phyloP scores from a whole-genome alignment of 768 basidiomycete genomes.

The Cystobasidium ongulense region DNA sequence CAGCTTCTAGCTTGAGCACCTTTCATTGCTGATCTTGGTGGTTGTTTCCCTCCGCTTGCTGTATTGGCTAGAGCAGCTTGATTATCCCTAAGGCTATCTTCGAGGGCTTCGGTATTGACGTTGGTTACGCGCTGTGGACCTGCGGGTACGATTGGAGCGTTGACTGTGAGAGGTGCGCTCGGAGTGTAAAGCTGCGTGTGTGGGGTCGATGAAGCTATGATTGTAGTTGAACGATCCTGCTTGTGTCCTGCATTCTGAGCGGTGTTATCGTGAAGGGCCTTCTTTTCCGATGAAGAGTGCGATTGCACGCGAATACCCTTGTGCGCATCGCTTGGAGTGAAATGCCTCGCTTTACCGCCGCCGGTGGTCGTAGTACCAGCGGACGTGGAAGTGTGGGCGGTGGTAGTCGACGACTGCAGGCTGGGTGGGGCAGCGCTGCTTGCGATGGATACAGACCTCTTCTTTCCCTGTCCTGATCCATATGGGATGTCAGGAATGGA shows the following conservation, averaged over 20 bases:
- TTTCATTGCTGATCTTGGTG: slow-evolving; percentile 33
- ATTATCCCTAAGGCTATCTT: background rate
- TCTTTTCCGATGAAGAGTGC: background rate
- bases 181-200: slow-evolving; percentile 18
- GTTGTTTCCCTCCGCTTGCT: slow-evolving; percentile 7
- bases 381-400: background rate
- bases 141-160: slow-evolving; percentile 14
- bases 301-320: slow-evolving; percentile 3
- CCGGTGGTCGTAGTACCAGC: background rate
- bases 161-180: slow-evolving; percentile 18
- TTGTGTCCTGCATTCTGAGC: background rate
- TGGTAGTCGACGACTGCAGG: background rate
- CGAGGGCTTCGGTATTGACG: slow-evolving; percentile 3
- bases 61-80: background rate
- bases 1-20: slow-evolving; percentile 25
- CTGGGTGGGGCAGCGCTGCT: background rate
- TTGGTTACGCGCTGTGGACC: background rate
- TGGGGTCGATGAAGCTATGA: slow-evolving; percentile 12
- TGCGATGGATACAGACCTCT: background rate
- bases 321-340: slow-evolving; percentile 30
- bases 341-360: background rate
- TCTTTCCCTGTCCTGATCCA: slow-evolving; percentile 4
- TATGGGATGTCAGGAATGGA: slow-evolving; percentile 26
- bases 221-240: background rate
- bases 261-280: background rate